Base-by-base conservation (phyloP, 2,329 filamentous ascomycete species). In the Fusarium redolens region DNA sequence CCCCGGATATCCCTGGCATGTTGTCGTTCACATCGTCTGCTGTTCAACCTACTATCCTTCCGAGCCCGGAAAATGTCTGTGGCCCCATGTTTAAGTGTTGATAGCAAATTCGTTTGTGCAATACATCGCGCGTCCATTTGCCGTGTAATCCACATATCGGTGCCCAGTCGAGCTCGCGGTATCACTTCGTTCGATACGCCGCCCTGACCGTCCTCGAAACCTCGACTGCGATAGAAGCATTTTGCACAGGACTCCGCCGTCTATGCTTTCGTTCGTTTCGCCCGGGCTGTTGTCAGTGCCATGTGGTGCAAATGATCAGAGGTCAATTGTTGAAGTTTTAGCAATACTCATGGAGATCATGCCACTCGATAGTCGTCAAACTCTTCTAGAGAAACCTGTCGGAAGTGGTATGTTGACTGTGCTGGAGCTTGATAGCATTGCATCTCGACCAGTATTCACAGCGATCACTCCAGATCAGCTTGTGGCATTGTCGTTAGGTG, bases 401-500 rank as follows among this genome's bases (percentile, higher is more conserved):
- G 56, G 40, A 25, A 17, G 28, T 30, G 37, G 33, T 40, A 31
- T 45, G 35, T 35, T 54, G 40, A 17, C 28, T 40, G 31, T 37
- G n/a, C 44, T 35, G 22, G 31, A 40, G 45, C 43, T 37, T 40
- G 51, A 50, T 51, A 45, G 38, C 51, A 55, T 66, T 60, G 50
- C 30, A 45, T 64, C 45, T 67, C 44, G 52, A 56, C 52, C 52
- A 44, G 37, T 51, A 61, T 71, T 72, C 43, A 57, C 67, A 72
- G 56, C 66, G 55, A 50, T 20, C 15, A 50, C 65, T 64, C 56
- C 62, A 75, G 65, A 59, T 55, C 52, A 59, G 44, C 58, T 48
- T 28, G 52, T 50, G 57, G 31, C 35, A 52, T 61, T 57, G 59
- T 55, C 50, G 56, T 55, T 56, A 65, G 65, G 75, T 57, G 76